Conservation (phyloP, 2,329 filamentous ascomycete genomes). For the Fusarium redolens region DNA sequence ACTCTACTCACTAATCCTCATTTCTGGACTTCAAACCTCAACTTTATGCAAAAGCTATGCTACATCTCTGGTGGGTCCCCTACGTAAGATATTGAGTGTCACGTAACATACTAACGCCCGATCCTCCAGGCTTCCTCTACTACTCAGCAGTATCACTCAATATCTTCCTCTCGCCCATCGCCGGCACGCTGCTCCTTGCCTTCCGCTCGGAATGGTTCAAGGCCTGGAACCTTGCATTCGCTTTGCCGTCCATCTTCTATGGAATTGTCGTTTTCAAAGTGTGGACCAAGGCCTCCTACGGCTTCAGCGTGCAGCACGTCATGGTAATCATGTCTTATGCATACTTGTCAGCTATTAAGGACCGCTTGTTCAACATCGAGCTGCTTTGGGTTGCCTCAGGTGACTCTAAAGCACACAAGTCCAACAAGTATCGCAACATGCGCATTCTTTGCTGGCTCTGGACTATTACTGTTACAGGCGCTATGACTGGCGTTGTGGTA, state of each 20-base stretch:
- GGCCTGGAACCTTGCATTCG: neutral
- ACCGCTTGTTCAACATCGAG: neutral
- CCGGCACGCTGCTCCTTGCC: neutral
- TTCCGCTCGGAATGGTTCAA: neutral
- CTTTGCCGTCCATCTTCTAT: neutral
- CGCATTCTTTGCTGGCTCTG: neutral
- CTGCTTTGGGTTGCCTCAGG: neutral
- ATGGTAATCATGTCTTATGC: neutral
- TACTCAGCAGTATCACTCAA: neutral
- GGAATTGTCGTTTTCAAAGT: neutral
- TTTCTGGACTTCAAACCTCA: neutral
- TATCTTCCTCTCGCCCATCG: neutral
- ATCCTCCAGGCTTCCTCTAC: neutral
- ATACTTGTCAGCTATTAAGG: neutral
- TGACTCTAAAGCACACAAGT: neutral
- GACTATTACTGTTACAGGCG: neutral
- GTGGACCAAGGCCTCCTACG: neutral
- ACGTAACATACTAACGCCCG: too few relatives aligned
- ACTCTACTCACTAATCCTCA: neutral
- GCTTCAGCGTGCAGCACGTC: neutral
- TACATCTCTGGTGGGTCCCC: neutral
- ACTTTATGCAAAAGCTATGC: neutral
- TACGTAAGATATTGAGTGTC: too few relatives aligned
- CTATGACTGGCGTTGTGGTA: neutral
- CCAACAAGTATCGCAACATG: neutral